These are phyloP conservation scores for Furcasterigmium sp. DNA, from an alignment of 2,329 filamentous ascomycete genomes.

Conservation along the genomic window DNA sequence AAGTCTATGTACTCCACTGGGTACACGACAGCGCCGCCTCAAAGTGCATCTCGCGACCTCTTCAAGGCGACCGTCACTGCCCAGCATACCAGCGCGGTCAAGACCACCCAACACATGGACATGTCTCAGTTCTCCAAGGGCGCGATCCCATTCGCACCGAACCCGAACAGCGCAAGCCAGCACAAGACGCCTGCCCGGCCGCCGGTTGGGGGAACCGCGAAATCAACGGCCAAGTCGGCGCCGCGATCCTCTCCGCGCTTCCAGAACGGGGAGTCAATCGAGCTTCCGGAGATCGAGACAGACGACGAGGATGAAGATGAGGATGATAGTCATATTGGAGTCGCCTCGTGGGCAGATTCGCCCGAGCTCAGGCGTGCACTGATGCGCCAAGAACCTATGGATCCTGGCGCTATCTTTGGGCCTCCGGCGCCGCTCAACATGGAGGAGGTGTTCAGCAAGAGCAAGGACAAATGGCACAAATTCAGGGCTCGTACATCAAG, in stretches of 20 bases:
- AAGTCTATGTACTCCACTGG: conserved; percentile 58
- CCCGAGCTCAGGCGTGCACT: conserved; percentile 75
- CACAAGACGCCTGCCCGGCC: conserved; percentile 68
- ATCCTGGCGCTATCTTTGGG: conserved; percentile 83
- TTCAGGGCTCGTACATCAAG: conserved; percentile 90
- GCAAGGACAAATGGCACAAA: conserved; percentile 77
- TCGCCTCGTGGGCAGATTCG: conserved; percentile 84
- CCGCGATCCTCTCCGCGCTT: conserved; percentile 75
- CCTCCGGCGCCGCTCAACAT: conserved; percentile 83
- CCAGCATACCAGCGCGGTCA: conserved; percentile 61
- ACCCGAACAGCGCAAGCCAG: conserved; percentile 45
- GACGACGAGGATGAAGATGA: conserved; percentile 76
- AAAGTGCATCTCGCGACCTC: conserved; percentile 45
- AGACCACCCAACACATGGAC: conserved; percentile 66
- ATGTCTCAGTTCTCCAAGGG: conserved; percentile 85
- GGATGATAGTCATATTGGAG: conserved; percentile 44
- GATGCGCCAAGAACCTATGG: conserved; percentile 75
- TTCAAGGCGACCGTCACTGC: conserved; percentile 62
- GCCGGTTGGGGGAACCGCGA: conserved; percentile 35
- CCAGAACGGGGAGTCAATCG: conserved; percentile 83
- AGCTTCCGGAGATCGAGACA: conserved; percentile 90
- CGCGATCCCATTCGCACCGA: conserved; percentile 83
- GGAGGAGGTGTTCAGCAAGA: conserved; percentile 93
- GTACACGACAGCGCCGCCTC: conserved; percentile 53
- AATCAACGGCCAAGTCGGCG: conserved; percentile 47